A percentile compares a stretch with the other conserved stretches of the same genome.
Evolutionary conservation across 1,139 yeast species (phyloP).

Genomic region (Sugiyamaella sp.): DNA sequence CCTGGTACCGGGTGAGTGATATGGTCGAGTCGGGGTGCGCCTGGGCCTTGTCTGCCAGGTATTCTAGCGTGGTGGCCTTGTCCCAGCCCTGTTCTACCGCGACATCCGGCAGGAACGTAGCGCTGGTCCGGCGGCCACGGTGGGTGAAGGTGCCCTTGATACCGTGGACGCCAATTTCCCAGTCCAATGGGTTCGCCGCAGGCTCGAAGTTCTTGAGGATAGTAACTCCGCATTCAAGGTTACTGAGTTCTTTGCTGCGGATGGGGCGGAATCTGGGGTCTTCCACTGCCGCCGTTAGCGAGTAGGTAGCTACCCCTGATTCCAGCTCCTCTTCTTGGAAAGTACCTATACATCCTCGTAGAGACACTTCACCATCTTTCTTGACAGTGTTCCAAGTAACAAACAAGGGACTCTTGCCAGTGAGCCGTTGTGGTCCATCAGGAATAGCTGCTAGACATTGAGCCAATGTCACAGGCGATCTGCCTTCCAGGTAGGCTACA

Average conservation of each 20-base stretch:
- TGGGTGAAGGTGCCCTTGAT: slow-evolving; percentile 57
- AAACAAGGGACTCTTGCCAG: slow-evolving; percentile 58
- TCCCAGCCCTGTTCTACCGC: slow-evolving; percentile 91
- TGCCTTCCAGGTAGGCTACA: slow-evolving; percentile 39
- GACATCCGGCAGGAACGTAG: slow-evolving; percentile 90
- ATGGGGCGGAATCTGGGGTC: slow-evolving; percentile 81
- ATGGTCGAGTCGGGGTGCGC: slow-evolving; percentile 31
- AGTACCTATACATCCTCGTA: slow-evolving; percentile 95
- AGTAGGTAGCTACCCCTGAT: slow-evolving; percentile 62
- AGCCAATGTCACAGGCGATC: slow-evolving; percentile 29
- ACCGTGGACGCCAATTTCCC: slow-evolving; percentile 87
- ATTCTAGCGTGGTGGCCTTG: slow-evolving; percentile 65
- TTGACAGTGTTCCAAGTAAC: slow-evolving; percentile 76
- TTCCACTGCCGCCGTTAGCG: slow-evolving; percentile 70
- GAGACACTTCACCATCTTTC: slow-evolving; percentile 45
- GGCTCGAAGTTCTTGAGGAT: slow-evolving; percentile 62
- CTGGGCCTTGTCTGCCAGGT: slow-evolving; percentile 77
- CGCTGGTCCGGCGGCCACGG: slow-evolving; percentile 47
- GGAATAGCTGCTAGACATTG: slow-evolving; percentile 29
- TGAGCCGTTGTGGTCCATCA: slow-evolving; percentile 4
- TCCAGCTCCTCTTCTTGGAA: slow-evolving; percentile 56
- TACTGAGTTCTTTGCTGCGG: slow-evolving; percentile 54
- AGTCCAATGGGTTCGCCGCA: slow-evolving; percentile 57
- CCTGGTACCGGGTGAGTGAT: slow-evolving; percentile 42
- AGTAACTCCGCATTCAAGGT: slow-evolving; percentile 60